phyloP scores from a whole-genome alignment of 331 rosid genomes.

The Quercus phellos region DNA sequence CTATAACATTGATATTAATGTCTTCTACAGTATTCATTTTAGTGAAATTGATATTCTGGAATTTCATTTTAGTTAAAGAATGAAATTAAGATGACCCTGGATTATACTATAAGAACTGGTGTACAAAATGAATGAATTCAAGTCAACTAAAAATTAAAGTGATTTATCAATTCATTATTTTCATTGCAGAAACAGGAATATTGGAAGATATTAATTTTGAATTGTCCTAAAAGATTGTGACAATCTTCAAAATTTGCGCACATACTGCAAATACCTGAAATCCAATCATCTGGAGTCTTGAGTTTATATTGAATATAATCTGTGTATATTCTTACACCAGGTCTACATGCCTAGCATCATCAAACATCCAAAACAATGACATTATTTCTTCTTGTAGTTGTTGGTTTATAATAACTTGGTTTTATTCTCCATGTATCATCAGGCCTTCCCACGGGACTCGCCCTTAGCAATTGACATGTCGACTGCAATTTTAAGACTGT shows the following conservation, averaged over 20 bases:
- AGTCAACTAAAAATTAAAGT: background rate
- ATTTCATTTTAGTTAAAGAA: background rate
- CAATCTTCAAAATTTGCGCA: no score
- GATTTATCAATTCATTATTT: background rate
- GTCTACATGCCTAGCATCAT: no score
- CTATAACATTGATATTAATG: background rate
- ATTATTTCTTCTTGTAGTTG: background rate
- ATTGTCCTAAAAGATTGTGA: no score
- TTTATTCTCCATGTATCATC: constrained; percentile 14
- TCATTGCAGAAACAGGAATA: no score
- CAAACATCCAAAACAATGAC: no score
- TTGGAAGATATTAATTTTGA: no score
- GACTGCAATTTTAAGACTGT: constrained; percentile 58
- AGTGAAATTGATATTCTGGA: no score
- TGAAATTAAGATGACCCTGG: background rate
- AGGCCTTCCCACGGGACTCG: constrained; percentile 81
- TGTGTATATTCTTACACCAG: no score
- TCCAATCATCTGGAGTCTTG: no score
- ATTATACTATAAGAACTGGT: background rate
- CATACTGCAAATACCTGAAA: no score
- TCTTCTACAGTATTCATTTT: background rate
- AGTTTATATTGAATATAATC: no score
- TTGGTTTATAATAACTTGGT: background rate
- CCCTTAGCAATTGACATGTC: constrained; percentile 72
- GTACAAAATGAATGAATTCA: no score